Percentiles rank a stretch among this genome's conserved stretches.
Conservation (phyloP, 768 basidiomycete genomes). For the Naganishia randhawae region DNA sequence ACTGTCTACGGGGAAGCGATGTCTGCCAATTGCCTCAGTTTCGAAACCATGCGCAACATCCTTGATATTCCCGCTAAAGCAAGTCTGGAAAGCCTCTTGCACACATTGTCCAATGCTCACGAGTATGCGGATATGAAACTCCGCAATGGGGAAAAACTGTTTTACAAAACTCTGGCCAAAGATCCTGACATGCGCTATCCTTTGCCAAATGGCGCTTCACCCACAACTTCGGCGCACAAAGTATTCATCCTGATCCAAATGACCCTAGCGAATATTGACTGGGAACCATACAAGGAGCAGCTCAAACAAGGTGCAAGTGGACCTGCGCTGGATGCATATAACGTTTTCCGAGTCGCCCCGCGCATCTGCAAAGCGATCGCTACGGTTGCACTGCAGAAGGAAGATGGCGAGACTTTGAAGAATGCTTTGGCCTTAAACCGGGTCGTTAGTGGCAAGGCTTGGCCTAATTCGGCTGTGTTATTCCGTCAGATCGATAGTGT, state of each 20-base stretch:
- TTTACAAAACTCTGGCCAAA: constrained; percentile 32
- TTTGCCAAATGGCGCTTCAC: constrained; percentile 48
- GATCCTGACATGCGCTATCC: constrained; percentile 75
- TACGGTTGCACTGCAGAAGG: constrained; percentile 67
- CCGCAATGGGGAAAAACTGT: constrained; percentile 39
- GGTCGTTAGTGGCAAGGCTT: constrained; percentile 75
- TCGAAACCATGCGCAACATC: constrained; percentile 34
- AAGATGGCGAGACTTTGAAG: constrained; percentile 65
- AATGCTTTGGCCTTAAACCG: constrained; percentile 75
- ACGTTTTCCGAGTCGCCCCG: constrained; percentile 69
- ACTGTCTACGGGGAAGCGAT: constrained; percentile 14
- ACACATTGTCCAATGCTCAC: constrained; percentile 32
- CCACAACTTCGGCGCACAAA: constrained; percentile 59
- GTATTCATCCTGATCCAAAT: constrained; percentile 77
- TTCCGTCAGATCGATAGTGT: constrained; percentile 84
- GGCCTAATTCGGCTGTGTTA: constrained; percentile 83
- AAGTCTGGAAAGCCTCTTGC: constrained; percentile 31
- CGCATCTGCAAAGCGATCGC: constrained; percentile 74
- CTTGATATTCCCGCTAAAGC: constrained; percentile 30
- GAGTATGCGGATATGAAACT: constrained; percentile 42
- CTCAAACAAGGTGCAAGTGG: constrained; percentile 62
- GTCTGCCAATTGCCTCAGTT: constrained; percentile 21
- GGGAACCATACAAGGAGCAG: constrained; percentile 62
- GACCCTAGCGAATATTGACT: constrained; percentile 43
- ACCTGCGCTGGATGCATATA: constrained; percentile 61